Evolutionary conservation across 192 early-diverging fungal species (phyloP), one percentile per base, ranked within the genome.

Genomic region (Umbelopsis sp.): DNA sequence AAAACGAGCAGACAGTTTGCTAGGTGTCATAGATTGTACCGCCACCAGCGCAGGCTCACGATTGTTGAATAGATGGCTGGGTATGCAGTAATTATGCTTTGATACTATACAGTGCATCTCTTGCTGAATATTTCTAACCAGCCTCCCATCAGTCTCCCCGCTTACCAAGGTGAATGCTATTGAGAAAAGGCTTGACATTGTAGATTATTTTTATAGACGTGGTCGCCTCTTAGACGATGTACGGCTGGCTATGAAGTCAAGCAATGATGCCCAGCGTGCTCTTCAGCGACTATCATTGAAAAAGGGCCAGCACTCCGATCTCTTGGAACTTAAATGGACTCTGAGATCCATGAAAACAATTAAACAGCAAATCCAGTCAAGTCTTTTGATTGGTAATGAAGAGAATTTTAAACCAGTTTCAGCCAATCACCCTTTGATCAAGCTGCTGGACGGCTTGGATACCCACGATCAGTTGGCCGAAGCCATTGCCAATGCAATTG

Each of bases 1-100:
- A 20, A 55, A 75, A 30, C 74, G 81, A 71, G 78, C 71, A 33
- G 90, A 89, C 5, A 91, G 91, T 66, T 70, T 98, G 48, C 48
- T 96, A 3, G 61, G 82, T 25, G 83, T 89, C 18, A 81, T 98
- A 46, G 90, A 95, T 73, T 76, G 80, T 44, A 98, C 97, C 2
- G 85, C 85, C 44, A 96, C 97, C 13, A 87, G 85, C 35, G 89
- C 90, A 0, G 97, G 97, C 3, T 82, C 84, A 4, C 78, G 97
- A 12, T 74, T 95, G 33, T 77, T 98, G 7, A 80, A 89, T 16
- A 78, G 80, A 48, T 90, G 94, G 70, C 70, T 98, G 64, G 73
- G 76, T 51, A 51, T 64, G 37, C 58, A 77, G 69, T 77, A 47
- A 46, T 35, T 15, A 33, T 12, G 0, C 18, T 10, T 61, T 1